These are phyloP conservation scores for Xanthoparmelia taractica DNA, from an alignment of 495 filamentous ascomycete genomes.

Conservation along the genomic window DNA sequence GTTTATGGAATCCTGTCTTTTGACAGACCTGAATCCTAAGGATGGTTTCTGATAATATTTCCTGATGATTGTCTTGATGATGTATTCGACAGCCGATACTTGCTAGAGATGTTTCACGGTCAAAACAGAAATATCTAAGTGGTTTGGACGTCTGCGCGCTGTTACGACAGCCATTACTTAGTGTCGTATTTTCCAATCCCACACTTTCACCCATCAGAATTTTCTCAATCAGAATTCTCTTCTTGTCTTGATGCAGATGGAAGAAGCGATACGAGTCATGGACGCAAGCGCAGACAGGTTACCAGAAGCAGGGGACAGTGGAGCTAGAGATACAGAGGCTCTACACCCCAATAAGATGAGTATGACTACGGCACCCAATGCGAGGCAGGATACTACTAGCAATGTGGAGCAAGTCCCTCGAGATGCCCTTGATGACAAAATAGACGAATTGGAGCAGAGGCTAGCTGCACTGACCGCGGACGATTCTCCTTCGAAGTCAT, in stretches of 20 bases:
- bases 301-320: neutral
- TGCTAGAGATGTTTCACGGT: neutral
- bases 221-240: too few relatives aligned
- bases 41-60: neutral
- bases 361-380: neutral
- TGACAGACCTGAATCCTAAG: too few relatives aligned
- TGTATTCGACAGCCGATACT: neutral
- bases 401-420: neutral
- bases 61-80: neutral
- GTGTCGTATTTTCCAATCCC: neutral
- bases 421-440: neutral
- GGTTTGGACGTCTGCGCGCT: neutral
- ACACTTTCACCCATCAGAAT: neutral
- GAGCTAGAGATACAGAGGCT: neutral
- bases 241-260: neutral
- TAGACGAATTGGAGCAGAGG: neutral
- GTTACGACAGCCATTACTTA: too few relatives aligned
- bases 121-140: neutral
- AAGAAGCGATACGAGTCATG: neutral
- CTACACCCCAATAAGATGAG: neutral
- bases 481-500: neutral
- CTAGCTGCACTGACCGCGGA: neutral
- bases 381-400: neutral
- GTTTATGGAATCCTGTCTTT: neutral
- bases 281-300: neutral